These are phyloP conservation scores for Neospora caninum DNA, from an alignment of 169 alveolate genomes.

Conservation along the genomic window DNA sequence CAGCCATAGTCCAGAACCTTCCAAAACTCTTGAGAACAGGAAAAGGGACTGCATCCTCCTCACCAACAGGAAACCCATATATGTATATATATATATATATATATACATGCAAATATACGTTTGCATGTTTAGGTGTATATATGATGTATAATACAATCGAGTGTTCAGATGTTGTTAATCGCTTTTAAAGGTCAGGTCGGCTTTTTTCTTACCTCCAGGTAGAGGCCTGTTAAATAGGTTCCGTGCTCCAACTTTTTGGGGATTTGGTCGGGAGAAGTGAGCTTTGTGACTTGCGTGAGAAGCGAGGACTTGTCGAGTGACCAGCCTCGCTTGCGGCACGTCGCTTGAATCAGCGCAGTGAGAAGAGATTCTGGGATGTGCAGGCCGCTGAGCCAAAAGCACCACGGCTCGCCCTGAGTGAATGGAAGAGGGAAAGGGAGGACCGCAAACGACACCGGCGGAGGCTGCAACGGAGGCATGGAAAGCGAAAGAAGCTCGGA, in stretches of 20 bases:
- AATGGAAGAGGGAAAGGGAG: neutral
- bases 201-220: slow-evolving; percentile 57
- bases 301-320: slow-evolving; percentile 92
- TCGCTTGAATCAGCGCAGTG: slow-evolving; percentile 90
- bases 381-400: slow-evolving; percentile 94
- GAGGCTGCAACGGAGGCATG: neutral
- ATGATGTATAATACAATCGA: too few relatives aligned
- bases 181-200: too few relatives aligned
- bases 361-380: slow-evolving; percentile 92
- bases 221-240: slow-evolving; percentile 82
- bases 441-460: neutral
- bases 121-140: too few relatives aligned
- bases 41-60: too few relatives aligned
- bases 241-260: slow-evolving; percentile 87
- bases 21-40: too few relatives aligned
- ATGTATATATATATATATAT: too few relatives aligned
- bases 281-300: slow-evolving; percentile 86
- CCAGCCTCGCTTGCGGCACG: slow-evolving; percentile 92
- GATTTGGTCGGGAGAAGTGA: slow-evolving; percentile 81
- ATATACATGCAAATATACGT: too few relatives aligned
- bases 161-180: too few relatives aligned
- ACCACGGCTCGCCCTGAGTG: slow-evolving; percentile 88
- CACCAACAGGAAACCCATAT: too few relatives aligned
- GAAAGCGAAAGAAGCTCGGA: neutral
- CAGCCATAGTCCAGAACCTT: too few relatives aligned